Evolutionary conservation across 148 eudicot genomes (phyloP), one percentile per base, ranked within the genome.

Genomic region (Spergularia bocconei): DNA sequence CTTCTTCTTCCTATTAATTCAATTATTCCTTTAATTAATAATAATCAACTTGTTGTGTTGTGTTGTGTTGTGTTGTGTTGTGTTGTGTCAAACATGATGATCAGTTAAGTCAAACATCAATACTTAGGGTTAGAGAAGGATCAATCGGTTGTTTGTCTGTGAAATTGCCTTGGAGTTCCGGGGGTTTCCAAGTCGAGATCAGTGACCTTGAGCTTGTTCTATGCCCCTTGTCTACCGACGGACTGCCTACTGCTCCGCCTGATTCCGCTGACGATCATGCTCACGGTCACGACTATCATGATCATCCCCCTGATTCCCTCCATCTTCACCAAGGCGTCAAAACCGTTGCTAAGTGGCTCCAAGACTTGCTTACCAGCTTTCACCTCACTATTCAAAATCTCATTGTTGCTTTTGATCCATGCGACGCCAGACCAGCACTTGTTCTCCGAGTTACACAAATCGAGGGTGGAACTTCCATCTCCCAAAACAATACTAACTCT

Each of bases 291-390:
- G n/a, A n/a, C n/a, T n/a, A n/a, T n/a, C n/a, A n/a, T n/a, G n/a
- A n/a, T n/a, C 36, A 0, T 29, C 36, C 3, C 36, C 63, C 54
- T 59, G 59, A 77, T 70, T 71, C 90, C 61, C 61, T 82, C 52
- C 85, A 83, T 82, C 90, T 95, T 76, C 99, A 92, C 78, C 94
- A 92, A 84, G 99, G 99, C 79, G 99, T 95, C 58, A 92, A 90
- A 86, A 84, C 91, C 5, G 87, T 95, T 81, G 99, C 99, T 44
- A 92, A 88, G 51, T 84, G 89, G 94, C 93, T 95, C 19, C 92
- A 92, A 75, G 89, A 93, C 89, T 80, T 95, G 84, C 88, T 95
- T 54, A 87, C 92, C 17, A 91, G 99, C 82, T 92, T 95, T 73
- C 88, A 89, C 80, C 85, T 92, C 58, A 88, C 77, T 81, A 77